These are phyloP conservation scores for Colletotrichum sp. DNA, from an alignment of 2,329 filamentous ascomycete species.

Conservation along the genomic window DNA sequence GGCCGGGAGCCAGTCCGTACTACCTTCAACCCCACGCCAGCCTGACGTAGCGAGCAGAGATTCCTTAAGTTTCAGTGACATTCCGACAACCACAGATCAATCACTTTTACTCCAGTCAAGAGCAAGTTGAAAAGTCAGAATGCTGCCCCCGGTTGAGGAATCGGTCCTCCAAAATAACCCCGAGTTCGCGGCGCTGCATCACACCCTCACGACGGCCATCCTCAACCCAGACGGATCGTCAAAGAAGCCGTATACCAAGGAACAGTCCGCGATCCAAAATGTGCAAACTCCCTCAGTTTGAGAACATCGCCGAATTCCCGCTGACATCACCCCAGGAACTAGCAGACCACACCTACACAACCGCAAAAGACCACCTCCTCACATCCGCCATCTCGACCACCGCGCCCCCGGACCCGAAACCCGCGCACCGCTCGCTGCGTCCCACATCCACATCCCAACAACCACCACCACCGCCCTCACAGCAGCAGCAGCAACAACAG, in stretches of 20 bases:
- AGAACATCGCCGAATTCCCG: neutral
- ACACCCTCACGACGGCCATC: constrained; percentile 55
- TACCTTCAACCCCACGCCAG: neutral
- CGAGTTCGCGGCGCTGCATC: constrained; percentile 64
- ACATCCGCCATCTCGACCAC: constrained; percentile 53
- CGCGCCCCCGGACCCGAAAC: constrained; percentile 33
- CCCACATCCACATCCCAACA: constrained; percentile 24
- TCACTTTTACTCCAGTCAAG: neutral
- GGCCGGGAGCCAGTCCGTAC: neutral
- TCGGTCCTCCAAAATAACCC: constrained; percentile 61
- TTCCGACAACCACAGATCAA: neutral
- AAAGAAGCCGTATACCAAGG: constrained; percentile 53
- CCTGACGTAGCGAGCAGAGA: neutral
- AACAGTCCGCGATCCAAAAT: constrained; percentile 53
- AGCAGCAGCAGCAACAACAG: constrained; percentile 22
- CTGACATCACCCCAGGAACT: constrained; percentile 46
- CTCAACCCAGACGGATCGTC: constrained; percentile 65
- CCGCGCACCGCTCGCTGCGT: constrained; percentile 26
- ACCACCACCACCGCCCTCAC: constrained; percentile 17
- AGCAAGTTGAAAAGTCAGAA: constrained; percentile 25
- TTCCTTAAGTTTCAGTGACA: neutral
- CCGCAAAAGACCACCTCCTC: constrained; percentile 57
- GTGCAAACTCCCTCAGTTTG: constrained; percentile 36
- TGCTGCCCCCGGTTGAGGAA: constrained; percentile 65
- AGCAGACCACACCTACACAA: constrained; percentile 49